Conservation (phyloP, 176 grass and related monocot species). For the Dendrocalamus sinicus region DNA sequence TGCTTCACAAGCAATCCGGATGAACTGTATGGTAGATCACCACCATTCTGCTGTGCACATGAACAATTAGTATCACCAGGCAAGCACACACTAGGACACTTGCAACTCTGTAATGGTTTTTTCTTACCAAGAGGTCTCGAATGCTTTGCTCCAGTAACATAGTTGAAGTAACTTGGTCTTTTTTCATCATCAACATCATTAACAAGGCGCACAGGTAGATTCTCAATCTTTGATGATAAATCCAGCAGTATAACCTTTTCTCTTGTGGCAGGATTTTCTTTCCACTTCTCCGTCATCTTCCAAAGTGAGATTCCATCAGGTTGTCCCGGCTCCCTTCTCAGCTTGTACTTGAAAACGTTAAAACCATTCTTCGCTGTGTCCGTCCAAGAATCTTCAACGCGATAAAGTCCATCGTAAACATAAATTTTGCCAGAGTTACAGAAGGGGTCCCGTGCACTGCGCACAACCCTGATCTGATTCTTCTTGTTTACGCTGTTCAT, state of each 20-base stretch:
- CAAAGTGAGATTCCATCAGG: conserved; percentile 63
- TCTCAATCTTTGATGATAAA: conserved; percentile 54
- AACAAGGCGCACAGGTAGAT: conserved; percentile 64
- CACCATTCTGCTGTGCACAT: conserved; percentile 51
- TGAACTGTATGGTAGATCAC: conserved; percentile 61
- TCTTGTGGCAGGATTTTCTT: conserved; percentile 59
- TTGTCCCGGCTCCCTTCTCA: conserved; percentile 64
- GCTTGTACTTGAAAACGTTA: conserved; percentile 67
- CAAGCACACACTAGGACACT: conserved; percentile 61
- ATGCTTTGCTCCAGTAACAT: conserved; percentile 54
- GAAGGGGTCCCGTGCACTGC: conserved; percentile 49
- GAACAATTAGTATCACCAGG: conserved; percentile 59
- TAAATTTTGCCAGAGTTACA: conserved; percentile 55
- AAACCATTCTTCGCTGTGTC: conserved; percentile 55
- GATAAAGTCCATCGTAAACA: conserved; percentile 81
- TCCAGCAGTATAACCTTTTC: conserved; percentile 43
- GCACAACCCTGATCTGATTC: conserved; percentile 69
- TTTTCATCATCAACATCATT: conserved; percentile 52
- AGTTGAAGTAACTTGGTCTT: conserved; percentile 49
- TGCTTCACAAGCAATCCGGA: conserved; percentile 48
- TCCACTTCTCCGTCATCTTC: conserved; percentile 76
- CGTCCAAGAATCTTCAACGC: conserved; percentile 57
- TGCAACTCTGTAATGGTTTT: conserved; percentile 49
- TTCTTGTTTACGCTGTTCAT: conserved; percentile 59
- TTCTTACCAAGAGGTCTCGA: conserved; percentile 17